Evolutionary conservation across 352 stramenopile genomes (phyloP), one percentile per base, ranked within the genome.

Genomic region (Aphanomyces cochlioides): DNA sequence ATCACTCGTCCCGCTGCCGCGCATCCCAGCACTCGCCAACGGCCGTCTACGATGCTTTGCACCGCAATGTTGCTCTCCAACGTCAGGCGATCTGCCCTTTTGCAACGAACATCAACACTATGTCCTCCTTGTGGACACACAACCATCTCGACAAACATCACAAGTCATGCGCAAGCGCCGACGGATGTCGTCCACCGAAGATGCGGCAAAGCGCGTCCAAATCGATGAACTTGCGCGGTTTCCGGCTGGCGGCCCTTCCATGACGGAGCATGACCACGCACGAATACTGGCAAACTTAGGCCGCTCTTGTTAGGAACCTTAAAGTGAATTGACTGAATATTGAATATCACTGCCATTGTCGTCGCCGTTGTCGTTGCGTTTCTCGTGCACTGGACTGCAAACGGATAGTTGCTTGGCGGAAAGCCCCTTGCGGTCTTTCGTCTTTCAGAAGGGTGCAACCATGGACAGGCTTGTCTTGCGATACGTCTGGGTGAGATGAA

Each of bases 201-300:
- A 50, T n/a, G 10, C 17, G 43, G 1, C 10, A 50, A 50, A 12
- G 43, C 10, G 10, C 10, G 43, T 50, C 43, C 43, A 50, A 12
- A n/a, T 50, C 17, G 17, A 12, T 12, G 10, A n/a, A n/a, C 43
- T 12, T n/a, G 1, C 43, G 21, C 56, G 28, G 5, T 12, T 15
- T 34, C 34, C 17, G 38, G 28, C 17, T 50, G 10, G 43, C 43
- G 10, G 43, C 17, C 43, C 10, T 50, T n/a, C 10, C 43, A 50
- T 50, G 10, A 50, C 43, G 43, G 43, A 50, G 2, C 43, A 50
- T n/a, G 60, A 67, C 28, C 60, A 67, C 47, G 60, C 60, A 13
- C 60, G 47, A 17, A 67, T 67, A 28, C 60, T 67, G 8, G 60
- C 60, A 8, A 67, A 37, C 15, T 37, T 67, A 19, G 60, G 28